A percentile compares a stretch with the other conserved stretches of the same genome.
Conservation (phyloP, 495 filamentous ascomycete species). For the Melanomma pulvis-pyrius region DNA sequence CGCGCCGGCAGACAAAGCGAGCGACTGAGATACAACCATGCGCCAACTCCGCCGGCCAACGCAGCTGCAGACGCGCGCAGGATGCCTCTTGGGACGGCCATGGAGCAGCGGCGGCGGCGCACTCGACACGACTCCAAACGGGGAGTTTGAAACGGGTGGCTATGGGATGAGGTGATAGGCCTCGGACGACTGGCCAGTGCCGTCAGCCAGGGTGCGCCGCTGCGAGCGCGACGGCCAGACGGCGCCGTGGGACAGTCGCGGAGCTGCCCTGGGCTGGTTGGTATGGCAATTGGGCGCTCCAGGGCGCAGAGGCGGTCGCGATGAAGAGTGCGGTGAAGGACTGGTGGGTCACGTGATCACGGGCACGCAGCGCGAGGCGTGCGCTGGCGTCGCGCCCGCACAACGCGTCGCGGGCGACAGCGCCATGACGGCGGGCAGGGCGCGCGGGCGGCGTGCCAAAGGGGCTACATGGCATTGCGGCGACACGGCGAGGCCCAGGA, state of each 20-base stretch:
- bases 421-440: background rate
- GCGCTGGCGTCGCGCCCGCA: background rate
- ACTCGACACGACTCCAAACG: constrained; percentile 15
- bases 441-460: background rate
- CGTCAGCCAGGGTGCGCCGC: constrained; percentile 21
- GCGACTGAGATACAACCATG: constrained; percentile 7
- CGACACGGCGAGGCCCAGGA: no score
- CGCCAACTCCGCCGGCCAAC: constrained; percentile 4
- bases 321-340: background rate
- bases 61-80: background rate
- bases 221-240: constrained; percentile 15
- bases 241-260: background rate
- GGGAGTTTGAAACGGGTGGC: constrained; percentile 33
- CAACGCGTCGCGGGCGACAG: background rate
- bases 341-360: background rate
- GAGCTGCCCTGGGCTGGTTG: background rate
- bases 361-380: background rate
- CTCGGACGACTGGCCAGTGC: constrained; percentile 11
- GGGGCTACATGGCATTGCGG: background rate
- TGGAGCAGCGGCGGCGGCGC: background rate
- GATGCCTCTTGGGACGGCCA: background rate
- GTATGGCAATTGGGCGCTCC: constrained; percentile 8
- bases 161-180: constrained; percentile 28
- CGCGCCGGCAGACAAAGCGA: constrained; percentile 24
- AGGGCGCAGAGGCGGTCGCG: background rate